phyloP scores from a whole-genome alignment of 2,329 filamentous ascomycete species.

The Trichoderma simmonsii region DNA sequence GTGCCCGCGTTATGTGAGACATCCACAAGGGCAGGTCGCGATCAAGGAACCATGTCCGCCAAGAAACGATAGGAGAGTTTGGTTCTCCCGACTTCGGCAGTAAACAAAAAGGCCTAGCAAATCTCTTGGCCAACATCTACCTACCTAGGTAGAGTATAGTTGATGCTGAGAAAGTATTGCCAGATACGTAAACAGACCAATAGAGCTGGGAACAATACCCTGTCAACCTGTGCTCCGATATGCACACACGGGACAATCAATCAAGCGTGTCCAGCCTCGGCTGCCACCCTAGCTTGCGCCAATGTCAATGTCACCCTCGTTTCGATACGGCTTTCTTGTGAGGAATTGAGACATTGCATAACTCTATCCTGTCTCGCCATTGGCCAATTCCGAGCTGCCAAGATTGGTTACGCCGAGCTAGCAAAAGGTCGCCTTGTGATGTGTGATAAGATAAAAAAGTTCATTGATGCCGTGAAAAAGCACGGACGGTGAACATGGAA shows the following conservation, averaged over 20 bases:
- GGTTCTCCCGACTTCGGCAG: background rate
- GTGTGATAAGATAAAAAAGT: background rate
- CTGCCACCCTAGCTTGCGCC: background rate
- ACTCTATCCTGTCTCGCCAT: background rate
- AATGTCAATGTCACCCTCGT: background rate
- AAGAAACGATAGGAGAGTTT: background rate
- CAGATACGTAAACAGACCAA: background rate
- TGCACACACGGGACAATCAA: background rate
- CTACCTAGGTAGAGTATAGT: too few relatives aligned
- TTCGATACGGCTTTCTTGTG: background rate
- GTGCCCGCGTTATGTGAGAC: slow-evolving; percentile 11
- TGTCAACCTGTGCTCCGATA: background rate
- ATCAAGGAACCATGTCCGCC: slow-evolving; percentile 6
- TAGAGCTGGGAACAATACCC: background rate
- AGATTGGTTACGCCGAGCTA: background rate
- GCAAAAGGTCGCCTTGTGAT: background rate
- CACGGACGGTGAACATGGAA: background rate
- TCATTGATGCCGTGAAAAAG: background rate
- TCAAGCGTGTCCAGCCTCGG: background rate
- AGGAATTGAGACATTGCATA: background rate
- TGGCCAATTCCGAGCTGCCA: background rate
- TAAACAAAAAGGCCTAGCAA: background rate
- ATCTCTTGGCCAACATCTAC: background rate
- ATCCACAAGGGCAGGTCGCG: slow-evolving; percentile 12
- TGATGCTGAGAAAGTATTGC: background rate